A percentile compares a stretch with the other conserved stretches of the same genome.
These are phyloP conservation scores for Wickerhamiella slavikovae DNA, from an alignment of 805 yeast genomes.

Conservation along the genomic window DNA sequence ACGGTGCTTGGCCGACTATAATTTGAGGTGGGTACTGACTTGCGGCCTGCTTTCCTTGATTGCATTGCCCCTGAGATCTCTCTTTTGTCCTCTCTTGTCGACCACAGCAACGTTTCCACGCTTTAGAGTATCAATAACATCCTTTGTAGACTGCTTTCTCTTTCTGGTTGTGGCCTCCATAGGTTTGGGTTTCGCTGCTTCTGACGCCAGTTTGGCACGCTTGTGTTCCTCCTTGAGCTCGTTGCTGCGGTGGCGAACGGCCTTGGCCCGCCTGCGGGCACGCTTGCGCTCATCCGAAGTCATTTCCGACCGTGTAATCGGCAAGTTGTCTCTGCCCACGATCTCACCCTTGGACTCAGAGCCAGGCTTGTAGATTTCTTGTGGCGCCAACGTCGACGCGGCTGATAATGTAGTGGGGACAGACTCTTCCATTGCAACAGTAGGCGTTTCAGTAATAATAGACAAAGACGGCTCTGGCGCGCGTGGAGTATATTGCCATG, in stretches of 20 bases:
- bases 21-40: slow-evolving; percentile 14
- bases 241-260: slow-evolving; percentile 38
- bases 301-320: slow-evolving; percentile 64
- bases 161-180: too few relatives aligned
- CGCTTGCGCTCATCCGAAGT: slow-evolving; percentile 72
- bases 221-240: slow-evolving; percentile 16
- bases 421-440: slow-evolving; percentile 87
- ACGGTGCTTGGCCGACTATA: too few relatives aligned
- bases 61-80: slow-evolving; percentile 50
- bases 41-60: slow-evolving; percentile 23
- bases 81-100: slow-evolving; percentile 53
- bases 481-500: slow-evolving; percentile 89
- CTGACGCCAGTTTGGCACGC: slow-evolving; percentile 18
- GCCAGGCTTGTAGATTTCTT: slow-evolving; percentile 51
- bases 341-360: slow-evolving; percentile 30
- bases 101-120: slow-evolving; percentile 64
- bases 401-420: slow-evolving; percentile 71
- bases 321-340: slow-evolving; percentile 49
- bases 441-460: slow-evolving; percentile 62
- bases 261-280: slow-evolving; percentile 67
- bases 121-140: slow-evolving; percentile 47
- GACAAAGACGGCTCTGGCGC: slow-evolving; percentile 65
- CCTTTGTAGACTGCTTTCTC: slow-evolving; percentile 14
- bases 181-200: slow-evolving; percentile 27
- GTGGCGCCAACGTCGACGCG: slow-evolving; percentile 75